phyloP scores from a whole-genome alignment of 2,329 filamentous ascomycete genomes.

The Leptosphaerulina australis region DNA sequence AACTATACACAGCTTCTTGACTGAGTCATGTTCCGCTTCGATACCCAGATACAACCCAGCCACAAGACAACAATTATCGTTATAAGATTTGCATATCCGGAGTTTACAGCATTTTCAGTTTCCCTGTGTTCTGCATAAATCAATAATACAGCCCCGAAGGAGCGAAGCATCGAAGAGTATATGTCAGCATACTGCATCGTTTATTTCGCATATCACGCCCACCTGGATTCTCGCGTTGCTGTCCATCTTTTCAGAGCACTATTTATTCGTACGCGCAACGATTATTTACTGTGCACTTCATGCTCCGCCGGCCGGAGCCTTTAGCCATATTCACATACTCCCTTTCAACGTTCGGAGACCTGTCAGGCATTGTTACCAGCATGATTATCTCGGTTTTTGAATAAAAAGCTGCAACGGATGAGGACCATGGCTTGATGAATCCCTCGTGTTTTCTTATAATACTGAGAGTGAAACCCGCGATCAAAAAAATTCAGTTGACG shows the following conservation, averaged over 20 bases:
- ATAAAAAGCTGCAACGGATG: neutral
- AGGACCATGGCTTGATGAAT: conserved; percentile 16
- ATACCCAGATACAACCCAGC: neutral
- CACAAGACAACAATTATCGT: neutral
- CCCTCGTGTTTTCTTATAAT: conserved; percentile 9
- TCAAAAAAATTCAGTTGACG: conserved; percentile 1
- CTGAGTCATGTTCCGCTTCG: neutral
- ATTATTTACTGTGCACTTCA: neutral
- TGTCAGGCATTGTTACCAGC: conserved; percentile 2
- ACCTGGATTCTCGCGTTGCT: no score
- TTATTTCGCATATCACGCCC: neutral
- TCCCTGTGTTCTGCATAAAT: conserved; percentile 3
- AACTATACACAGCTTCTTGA: neutral
- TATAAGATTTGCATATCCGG: conserved; percentile 6
- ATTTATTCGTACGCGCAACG: no score
- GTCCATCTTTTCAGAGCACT: no score
- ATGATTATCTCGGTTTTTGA: neutral
- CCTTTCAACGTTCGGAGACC: neutral
- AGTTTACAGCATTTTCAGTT: conserved; percentile 1
- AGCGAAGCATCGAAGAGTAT: neutral
- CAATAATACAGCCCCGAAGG: neutral
- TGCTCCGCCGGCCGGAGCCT: conserved; percentile 13
- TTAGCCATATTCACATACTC: no score
- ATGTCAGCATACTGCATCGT: conserved; percentile 4
- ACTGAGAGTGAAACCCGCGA: neutral